These are phyloP conservation scores for Aquanectria penicillioides DNA, from an alignment of 2,329 filamentous ascomycete species.

Conservation along the genomic window DNA sequence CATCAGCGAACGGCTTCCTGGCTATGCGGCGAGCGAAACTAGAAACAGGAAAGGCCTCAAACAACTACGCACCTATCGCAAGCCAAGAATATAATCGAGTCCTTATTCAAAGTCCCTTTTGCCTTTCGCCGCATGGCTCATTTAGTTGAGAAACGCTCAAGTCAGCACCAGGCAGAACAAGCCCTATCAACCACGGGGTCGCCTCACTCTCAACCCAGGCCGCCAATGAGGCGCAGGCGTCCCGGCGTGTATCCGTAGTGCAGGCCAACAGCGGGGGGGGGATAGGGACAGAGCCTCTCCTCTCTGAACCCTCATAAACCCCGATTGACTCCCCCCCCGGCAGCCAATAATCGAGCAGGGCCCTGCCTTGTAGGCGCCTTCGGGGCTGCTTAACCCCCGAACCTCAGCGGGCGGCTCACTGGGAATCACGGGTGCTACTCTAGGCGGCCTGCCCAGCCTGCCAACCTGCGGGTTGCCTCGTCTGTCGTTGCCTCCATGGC, in stretches of 20 bases:
- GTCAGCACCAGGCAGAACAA: background rate
- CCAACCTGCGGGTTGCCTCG: background rate
- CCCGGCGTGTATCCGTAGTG: background rate
- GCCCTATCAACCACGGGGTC: constrained; percentile 8
- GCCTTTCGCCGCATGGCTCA: constrained; percentile 4
- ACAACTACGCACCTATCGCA: background rate
- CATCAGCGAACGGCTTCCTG: no score
- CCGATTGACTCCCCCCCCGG: no score
- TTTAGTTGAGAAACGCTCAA: background rate
- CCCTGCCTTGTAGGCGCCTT: no score
- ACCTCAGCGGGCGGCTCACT: constrained; percentile 1
- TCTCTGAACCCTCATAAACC: background rate
- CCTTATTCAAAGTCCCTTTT: background rate
- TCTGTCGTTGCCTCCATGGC: no score
- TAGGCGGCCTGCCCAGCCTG: no score
- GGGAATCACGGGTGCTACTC: no score
- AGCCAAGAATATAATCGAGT: background rate
- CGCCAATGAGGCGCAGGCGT: background rate
- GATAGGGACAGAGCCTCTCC: background rate
- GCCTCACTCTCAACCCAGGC: background rate
- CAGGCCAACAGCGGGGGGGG: no score
- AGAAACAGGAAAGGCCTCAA: no score
- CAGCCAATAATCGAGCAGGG: no score
- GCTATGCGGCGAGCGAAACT: no score
- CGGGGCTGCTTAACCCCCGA: constrained; percentile 6